Base-by-base conservation (phyloP, 768 basidiomycete genomes). In the Russula abietina region DNA sequence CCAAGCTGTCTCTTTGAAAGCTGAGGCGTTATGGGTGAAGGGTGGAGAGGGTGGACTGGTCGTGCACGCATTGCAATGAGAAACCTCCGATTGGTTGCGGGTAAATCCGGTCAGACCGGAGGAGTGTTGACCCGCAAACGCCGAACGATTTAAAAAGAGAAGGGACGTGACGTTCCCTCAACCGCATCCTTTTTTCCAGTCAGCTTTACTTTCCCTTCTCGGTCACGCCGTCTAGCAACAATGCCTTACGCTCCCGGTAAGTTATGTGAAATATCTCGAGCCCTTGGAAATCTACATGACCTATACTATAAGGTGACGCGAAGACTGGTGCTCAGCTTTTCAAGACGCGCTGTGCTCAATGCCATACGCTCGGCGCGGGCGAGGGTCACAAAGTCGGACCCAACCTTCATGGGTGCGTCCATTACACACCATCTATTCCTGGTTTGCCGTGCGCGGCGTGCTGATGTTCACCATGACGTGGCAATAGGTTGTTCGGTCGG, bases 331-430 rank as follows among this genome's bases (percentile, higher is more conserved):
- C 95, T 73, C 78, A 80, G 72, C 88, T 97, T 75, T 98, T 98
- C 88, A 96, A 94, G 81, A 94, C 93, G 64, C 89, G 94, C 61
- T 94, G 91, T 71, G 87, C 89, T 46, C 93, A 97, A 74, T 98
- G 95, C 78, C 95, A 98, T 76, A 97, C 92, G 66, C 75, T 90
- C 66, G 90, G 78, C 60, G 79, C 82, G 69, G 86, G 87, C 60
- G 91, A 86, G 70, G 80, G 84, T 46, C 81, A 93, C 80, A 91
- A 91, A 75, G 93, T 98, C 63, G 96, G 96, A 60, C 96, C 96
- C 51, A 96, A 96, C 82, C 83, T 98, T 30, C 86, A 94, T 73
- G 95, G 95, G 87, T 93, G 69, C 68, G 89, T 46, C 75, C 10
- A 1, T 41, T 52, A 24, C 32, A 4, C 52, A 22, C 32, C 3